Evolutionary conservation across 2,329 filamentous ascomycete species (phyloP).

Genomic region (Septoria petroselini): DNA sequence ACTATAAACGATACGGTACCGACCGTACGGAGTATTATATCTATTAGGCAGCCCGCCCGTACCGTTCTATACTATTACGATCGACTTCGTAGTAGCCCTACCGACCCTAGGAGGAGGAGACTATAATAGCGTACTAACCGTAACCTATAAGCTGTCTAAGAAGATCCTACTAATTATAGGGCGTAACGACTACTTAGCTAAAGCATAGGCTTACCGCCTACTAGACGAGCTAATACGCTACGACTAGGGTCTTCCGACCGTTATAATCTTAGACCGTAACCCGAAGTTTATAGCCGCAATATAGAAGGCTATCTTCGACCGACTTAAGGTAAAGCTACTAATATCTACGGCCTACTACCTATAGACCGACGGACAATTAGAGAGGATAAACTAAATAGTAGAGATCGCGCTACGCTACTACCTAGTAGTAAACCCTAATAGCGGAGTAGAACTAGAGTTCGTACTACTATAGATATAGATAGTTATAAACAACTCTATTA

Average conservation of each 20-base stretch:
- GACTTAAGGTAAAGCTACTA: conserved; percentile 1
- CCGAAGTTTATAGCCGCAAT: conserved; percentile 5
- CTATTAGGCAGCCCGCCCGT: background rate
- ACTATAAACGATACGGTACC: background rate
- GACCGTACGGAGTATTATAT: background rate
- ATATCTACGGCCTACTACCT: conserved; percentile 7
- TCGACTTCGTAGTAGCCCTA: conserved; percentile 3
- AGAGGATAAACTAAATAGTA: conserved; percentile 10
- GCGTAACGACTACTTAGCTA: background rate
- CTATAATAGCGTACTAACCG: background rate
- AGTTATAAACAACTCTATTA: background rate
- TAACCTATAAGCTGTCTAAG: conserved; percentile 2
- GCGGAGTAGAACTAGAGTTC: background rate
- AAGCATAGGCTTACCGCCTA: conserved; percentile 1
- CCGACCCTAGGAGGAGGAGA: background rate
- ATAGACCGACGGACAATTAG: conserved; percentile 4
- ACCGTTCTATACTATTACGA: background rate
- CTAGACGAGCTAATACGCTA: background rate
- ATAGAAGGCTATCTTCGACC: conserved; percentile 1
- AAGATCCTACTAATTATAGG: conserved; percentile 3
- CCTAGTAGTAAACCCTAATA: background rate
- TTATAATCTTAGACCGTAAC: conserved; percentile 9
- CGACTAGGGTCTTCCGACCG: conserved; percentile 2
- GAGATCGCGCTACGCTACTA: conserved; percentile 12
- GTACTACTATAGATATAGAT: background rate